Percentiles rank a stretch among this genome's conserved stretches.
These are phyloP conservation scores for Lentinula lateritia DNA, from an alignment of 768 basidiomycete species.

Conservation along the genomic window DNA sequence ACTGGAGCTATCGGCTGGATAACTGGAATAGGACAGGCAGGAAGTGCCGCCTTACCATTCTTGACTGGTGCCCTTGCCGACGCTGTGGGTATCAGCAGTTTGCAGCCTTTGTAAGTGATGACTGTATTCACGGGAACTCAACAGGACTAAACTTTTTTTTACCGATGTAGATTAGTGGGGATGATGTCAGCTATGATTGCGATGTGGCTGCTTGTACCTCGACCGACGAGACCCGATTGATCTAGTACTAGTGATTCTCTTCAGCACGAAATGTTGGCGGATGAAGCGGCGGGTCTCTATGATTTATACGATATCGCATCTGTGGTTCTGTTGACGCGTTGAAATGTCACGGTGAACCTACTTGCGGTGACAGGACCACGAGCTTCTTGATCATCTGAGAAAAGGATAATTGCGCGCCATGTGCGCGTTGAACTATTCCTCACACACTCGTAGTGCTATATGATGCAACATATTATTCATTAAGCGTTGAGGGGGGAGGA, in stretches of 20 bases:
- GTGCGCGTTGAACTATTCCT: background rate
- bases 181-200: slow-evolving; percentile 57
- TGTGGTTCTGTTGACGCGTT: too few relatives aligned
- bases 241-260: background rate
- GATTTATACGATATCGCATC: too few relatives aligned
- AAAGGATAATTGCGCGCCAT: background rate
- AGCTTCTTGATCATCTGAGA: background rate
- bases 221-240: slow-evolving; percentile 3
- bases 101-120: slow-evolving; percentile 56
- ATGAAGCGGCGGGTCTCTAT: too few relatives aligned
- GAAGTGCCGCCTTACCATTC: slow-evolving; percentile 68
- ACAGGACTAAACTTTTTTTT: background rate
- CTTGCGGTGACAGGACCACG: background rate
- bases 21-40: slow-evolving; percentile 64
- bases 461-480: background rate
- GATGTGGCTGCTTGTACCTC: slow-evolving; percentile 51
- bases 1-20: slow-evolving; percentile 65
- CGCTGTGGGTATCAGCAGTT: slow-evolving; percentile 51
- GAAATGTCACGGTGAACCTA: too few relatives aligned
- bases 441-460: background rate
- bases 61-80: slow-evolving; percentile 65
- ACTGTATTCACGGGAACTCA: background rate
- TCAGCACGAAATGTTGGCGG: too few relatives aligned
- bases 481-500: too few relatives aligned
- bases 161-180: slow-evolving; percentile 38